Percentiles rank a stretch among this genome's conserved stretches.
Conservation (phyloP, 1,139 yeast genomes). For the Eremothecium sinecaudum region DNA sequence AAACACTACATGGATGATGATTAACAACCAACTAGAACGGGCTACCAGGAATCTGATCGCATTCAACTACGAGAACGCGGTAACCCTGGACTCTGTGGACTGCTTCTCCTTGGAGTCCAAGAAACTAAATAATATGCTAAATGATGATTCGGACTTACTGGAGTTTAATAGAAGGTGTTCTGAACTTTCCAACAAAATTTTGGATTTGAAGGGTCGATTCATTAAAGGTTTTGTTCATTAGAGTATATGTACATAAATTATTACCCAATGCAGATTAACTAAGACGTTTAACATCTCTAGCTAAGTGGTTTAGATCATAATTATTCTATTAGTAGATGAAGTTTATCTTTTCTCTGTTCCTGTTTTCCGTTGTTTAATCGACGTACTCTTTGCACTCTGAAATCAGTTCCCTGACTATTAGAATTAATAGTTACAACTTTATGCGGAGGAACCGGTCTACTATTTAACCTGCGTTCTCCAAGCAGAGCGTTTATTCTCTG, state of each 20-base stretch:
- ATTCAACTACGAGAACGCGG: slow-evolving; percentile 9
- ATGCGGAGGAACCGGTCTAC: slow-evolving; percentile 4
- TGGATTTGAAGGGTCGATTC: slow-evolving; percentile 30
- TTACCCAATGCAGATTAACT: too few species aligned
- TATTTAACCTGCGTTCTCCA: slow-evolving; percentile 2
- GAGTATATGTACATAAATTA: slow-evolving; percentile 2
- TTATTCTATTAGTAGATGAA: too few species aligned
- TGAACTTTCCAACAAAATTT: slow-evolving; percentile 13
- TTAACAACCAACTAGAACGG: slow-evolving; percentile 17
- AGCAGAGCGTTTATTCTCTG: slow-evolving; percentile 21
- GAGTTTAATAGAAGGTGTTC: slow-evolving; percentile 5
- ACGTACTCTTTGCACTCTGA: slow-evolving; percentile 3
- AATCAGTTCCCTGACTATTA: slow-evolving; percentile 4
- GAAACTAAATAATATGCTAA: slow-evolving; percentile 16
- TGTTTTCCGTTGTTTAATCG: not conserved
- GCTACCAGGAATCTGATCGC: slow-evolving; percentile 11
- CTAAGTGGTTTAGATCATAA: too few species aligned
- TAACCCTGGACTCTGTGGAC: slow-evolving; percentile 10
- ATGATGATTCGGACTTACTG: slow-evolving; percentile 2
- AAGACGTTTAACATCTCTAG: too few species aligned
- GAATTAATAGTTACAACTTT: slow-evolving; percentile 10
- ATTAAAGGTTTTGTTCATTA: slow-evolving; percentile 23
- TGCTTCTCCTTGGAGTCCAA: slow-evolving; percentile 17
- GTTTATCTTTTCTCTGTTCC: too few species aligned
- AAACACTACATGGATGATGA: slow-evolving; percentile 31